Base-by-base conservation (phyloP, 371 early-diverging fungal species). In the Haplosporangium sp. region DNA sequence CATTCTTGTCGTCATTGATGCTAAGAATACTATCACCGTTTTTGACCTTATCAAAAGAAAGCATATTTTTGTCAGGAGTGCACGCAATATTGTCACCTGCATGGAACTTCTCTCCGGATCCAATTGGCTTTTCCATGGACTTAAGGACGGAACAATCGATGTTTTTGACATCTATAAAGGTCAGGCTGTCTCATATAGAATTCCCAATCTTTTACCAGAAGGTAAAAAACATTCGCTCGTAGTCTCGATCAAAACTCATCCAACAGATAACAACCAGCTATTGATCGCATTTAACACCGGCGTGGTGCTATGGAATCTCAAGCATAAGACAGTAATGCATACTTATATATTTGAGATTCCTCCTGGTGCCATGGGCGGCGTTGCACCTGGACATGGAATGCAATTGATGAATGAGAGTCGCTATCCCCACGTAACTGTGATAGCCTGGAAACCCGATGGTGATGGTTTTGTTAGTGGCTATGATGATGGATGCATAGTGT, bases 101-200 rank as follows among this genome's bases (percentile, higher is more conserved):
- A 73, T 85, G 35, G 84, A 86, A 42, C 84, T 87, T 27, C 86
- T 86, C 53, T 37, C 78, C 4, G 90, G 89, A 34, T 85, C 88
- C 52, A 88, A 90, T 45, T 90, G 89, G 88, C 66, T 90, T 8
- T 87, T 87, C 68, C 82, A 89, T 63, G 90, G 90, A 0, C 84
- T 88, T 47, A 84, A 84, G 7, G 88, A 88, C 65, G 90, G 90
- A 8, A 83, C 76, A 57, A 71, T 89, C 6, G 88, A 88, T 62
- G 86, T 88, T 2, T 88, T 88, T 76, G 88, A 90, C 74, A 83
- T 88, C 19, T 83, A 83, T 35, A 69, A 78, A 17, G 89, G 89
- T 34, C 76, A 57, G 44, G 65, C 86, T 7, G 76, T 85, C 10
- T 67, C 74, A 2, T 87, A 87, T 58, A 85, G 84, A 48, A 87